A percentile compares a stretch with the other conserved stretches of the same genome.
Evolutionary conservation across 1,284 basidiomycete genomes (phyloP).

Genomic region (Farysia itapuensis): DNA sequence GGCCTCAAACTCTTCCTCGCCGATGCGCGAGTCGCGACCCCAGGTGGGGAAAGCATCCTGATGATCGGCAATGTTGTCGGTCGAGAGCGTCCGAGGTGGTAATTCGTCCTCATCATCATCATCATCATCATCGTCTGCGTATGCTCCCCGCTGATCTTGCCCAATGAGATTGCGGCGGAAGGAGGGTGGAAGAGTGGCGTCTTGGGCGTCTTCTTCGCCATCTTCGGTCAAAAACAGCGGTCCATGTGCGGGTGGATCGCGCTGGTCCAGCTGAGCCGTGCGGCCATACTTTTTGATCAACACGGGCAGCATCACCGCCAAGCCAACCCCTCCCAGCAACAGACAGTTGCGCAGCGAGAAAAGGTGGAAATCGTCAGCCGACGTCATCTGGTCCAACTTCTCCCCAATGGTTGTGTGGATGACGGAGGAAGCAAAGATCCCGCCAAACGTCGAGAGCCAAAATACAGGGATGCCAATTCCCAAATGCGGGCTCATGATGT

Average conservation of each 20-base stretch:
- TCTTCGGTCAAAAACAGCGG: conserved; percentile 13
- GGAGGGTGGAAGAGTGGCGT: conserved; percentile 12
- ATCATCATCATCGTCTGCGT: conserved; percentile 1
- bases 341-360: conserved; percentile 85
- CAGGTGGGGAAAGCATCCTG: conserved; percentile 17
- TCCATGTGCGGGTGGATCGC: conserved; percentile 16
- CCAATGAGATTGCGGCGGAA: conserved; percentile 12
- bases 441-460: conserved; percentile 86
- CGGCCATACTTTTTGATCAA: conserved; percentile 1
- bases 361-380: conserved; percentile 84
- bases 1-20: conserved; percentile 1
- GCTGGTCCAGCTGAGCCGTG: not conserved
- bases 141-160: not conserved
- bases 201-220: conserved; percentile 8
- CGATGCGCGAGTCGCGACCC: conserved; percentile 3
- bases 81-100: conserved; percentile 11
- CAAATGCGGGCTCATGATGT: conserved; percentile 88
- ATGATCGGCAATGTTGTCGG: conserved; percentile 3
- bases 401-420: conserved; percentile 96
- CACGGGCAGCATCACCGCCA: conserved; percentile 89
- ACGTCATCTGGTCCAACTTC: conserved; percentile 86
- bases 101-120: conserved; percentile 13
- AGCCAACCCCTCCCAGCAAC: conserved; percentile 75
- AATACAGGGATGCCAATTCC: conserved; percentile 82
- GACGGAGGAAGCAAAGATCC: conserved; percentile 85